These are phyloP conservation scores for Linum tenue DNA, from an alignment of 345 rosid species.

Conservation along the genomic window DNA sequence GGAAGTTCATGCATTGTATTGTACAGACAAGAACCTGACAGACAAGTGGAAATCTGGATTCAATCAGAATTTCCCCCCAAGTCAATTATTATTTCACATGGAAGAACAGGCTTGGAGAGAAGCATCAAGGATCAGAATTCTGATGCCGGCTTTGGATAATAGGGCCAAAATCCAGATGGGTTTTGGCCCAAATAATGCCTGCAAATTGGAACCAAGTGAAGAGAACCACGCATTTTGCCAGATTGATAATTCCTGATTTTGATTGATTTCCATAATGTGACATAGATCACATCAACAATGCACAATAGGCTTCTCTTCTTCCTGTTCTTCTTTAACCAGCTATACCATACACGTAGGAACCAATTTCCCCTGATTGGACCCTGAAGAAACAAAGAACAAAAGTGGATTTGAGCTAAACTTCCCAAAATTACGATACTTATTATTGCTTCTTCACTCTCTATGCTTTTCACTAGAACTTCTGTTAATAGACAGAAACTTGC, in stretches of 20 bases:
- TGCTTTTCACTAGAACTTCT: conserved; percentile 44
- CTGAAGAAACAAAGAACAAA: conserved; percentile 3
- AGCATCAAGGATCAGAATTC: conserved; percentile 21
- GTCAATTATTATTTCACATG: neutral
- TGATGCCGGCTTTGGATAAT: conserved; percentile 20
- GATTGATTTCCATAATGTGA: conserved; percentile 23
- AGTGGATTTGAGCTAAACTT: conserved; percentile 25
- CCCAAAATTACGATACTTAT: conserved; percentile 17
- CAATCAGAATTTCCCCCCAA: too few species aligned
- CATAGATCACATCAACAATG: conserved; percentile 33
- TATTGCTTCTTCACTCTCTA: conserved; percentile 24
- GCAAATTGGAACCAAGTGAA: conserved; percentile 8
- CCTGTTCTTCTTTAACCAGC: conserved; percentile 6
- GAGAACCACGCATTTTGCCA: too few species aligned
- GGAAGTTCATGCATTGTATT: too few species aligned
- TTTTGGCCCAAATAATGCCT: conserved; percentile 19
- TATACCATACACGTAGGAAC: conserved; percentile 21
- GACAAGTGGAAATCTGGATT: too few species aligned
- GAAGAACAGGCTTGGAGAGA: conserved; percentile 18
- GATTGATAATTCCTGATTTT: too few species aligned
- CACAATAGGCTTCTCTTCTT: conserved; percentile 30
- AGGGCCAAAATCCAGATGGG: conserved; percentile 12
- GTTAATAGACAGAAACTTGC: conserved; percentile 49
- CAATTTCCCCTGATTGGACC: conserved; percentile 5
- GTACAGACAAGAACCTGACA: too few species aligned